Evolutionary conservation across 805 yeast species (phyloP).

Genomic region (Lachancea lanzarotensis): DNA sequence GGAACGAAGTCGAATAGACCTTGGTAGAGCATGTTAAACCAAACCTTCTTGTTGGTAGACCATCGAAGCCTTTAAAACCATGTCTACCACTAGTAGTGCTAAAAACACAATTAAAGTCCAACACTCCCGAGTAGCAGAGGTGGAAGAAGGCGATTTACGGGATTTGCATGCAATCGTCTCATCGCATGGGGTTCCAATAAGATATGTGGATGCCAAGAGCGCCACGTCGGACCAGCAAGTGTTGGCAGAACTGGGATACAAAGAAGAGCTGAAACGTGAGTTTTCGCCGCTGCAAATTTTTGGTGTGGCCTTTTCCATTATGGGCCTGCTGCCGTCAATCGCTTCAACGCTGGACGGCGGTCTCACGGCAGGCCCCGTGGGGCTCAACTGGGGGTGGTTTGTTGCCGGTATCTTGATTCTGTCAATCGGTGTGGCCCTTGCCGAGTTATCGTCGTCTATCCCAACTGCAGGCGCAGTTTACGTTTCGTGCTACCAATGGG

Average conservation of each 20-base stretch:
- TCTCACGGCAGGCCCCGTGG: constrained; percentile 47
- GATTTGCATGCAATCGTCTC: constrained; percentile 14
- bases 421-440: constrained; percentile 49
- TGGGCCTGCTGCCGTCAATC: constrained; percentile 59
- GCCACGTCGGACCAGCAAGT: constrained; percentile 17
- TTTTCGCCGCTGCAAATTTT: constrained; percentile 56
- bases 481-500: constrained; percentile 55
- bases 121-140: constrained; percentile 6
- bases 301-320: constrained; percentile 60
- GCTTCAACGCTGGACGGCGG: constrained; percentile 36
- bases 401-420: constrained; percentile 48
- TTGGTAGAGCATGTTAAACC: no score
- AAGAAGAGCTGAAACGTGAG: constrained; percentile 55
- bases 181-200: constrained; percentile 16
- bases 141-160: constrained; percentile 7
- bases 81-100: constrained; percentile 7
- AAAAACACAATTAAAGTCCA: constrained; percentile 3
- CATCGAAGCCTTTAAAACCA: neutral
- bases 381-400: constrained; percentile 64
- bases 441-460: constrained; percentile 54
- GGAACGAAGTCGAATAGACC: no score
- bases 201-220: constrained; percentile 14
- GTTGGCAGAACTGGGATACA: constrained; percentile 47
- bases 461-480: constrained; percentile 71
- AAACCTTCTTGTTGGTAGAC: no score